Evolutionary conservation across 805 yeast genomes (phyloP).

Genomic region (Yamadazyma ubonensis): DNA sequence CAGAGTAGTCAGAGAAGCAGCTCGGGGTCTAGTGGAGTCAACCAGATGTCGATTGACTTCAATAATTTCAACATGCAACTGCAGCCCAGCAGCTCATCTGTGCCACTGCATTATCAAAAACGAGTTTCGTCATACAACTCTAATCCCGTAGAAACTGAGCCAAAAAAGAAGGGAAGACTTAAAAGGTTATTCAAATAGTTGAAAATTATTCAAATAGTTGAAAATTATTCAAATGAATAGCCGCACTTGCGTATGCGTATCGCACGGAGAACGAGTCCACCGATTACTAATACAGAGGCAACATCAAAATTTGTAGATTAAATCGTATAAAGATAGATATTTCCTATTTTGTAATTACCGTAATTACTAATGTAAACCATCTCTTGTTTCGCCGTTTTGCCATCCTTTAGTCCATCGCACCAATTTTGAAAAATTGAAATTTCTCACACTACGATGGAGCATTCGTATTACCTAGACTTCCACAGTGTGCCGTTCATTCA

Average conservation of each 20-base stretch:
- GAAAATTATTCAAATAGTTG: too few relatives aligned
- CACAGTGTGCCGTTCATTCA: conserved; percentile 18
- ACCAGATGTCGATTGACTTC: conserved; percentile 15
- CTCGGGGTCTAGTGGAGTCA: conserved; percentile 6
- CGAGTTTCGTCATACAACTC: conserved; percentile 12
- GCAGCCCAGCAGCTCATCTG: conserved; percentile 11
- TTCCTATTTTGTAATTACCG: too few relatives aligned
- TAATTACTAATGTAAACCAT: too few relatives aligned
- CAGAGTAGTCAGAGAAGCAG: background rate
- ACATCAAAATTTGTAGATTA: too few relatives aligned
- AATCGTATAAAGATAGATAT: too few relatives aligned
- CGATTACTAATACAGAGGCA: too few relatives aligned
- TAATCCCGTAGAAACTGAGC: conserved; percentile 7
- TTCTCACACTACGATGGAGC: conserved; percentile 12
- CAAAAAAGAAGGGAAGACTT: conserved; percentile 41
- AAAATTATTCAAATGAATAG: too few relatives aligned
- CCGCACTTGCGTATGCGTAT: too few relatives aligned
- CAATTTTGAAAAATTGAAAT: background rate
- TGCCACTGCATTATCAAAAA: conserved; percentile 30
- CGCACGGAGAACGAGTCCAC: too few relatives aligned
- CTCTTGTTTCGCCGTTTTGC: too few relatives aligned
- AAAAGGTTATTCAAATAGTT: conserved; percentile 42
- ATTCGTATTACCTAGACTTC: conserved; percentile 17
- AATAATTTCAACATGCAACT: conserved; percentile 14
- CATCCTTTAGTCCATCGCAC: too few relatives aligned